A percentile compares a stretch with the other conserved stretches of the same genome.
These are phyloP conservation scores for Globisporangium echinulatum DNA, from an alignment of 352 stramenopile genomes.

Conservation along the genomic window DNA sequence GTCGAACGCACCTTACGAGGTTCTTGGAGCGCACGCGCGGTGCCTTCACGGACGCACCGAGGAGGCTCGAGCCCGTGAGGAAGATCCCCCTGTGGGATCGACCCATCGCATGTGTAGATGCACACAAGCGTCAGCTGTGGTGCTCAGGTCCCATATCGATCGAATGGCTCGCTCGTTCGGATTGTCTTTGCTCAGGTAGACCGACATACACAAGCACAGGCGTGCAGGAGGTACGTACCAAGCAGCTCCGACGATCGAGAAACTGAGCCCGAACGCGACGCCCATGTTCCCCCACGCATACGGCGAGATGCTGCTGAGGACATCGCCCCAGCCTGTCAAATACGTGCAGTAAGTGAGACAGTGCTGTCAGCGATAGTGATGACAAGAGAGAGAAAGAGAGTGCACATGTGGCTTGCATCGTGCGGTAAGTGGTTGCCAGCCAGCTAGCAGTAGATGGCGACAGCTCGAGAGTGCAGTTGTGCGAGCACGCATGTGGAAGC, in stretches of 20 bases:
- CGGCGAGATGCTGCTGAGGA: constrained; percentile 98
- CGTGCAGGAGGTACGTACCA: constrained; percentile 50
- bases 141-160: too few species aligned
- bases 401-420: neutral
- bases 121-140: too few species aligned
- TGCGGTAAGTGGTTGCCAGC: too few species aligned
- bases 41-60: constrained; percentile 97
- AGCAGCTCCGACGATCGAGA: constrained; percentile 96
- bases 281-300: constrained; percentile 98
- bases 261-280: constrained; percentile 93
- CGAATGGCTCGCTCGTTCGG: too few species aligned
- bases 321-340: constrained; percentile 83
- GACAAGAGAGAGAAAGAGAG: neutral
- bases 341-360: neutral
- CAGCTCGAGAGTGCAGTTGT: too few species aligned
- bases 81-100: constrained; percentile 78
- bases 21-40: constrained; percentile 99
- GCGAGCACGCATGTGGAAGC: too few species aligned
- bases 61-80: constrained; percentile 92
- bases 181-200: neutral
- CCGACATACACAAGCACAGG: neutral
- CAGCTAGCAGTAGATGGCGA: too few species aligned
- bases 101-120: neutral
- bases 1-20: constrained; percentile 80
- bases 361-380: neutral